A percentile compares a stretch with the other conserved stretches of the same genome.
These are phyloP conservation scores for Gentiana dahurica DNA, from an alignment of 257 asterid genomes.

Conservation along the genomic window DNA sequence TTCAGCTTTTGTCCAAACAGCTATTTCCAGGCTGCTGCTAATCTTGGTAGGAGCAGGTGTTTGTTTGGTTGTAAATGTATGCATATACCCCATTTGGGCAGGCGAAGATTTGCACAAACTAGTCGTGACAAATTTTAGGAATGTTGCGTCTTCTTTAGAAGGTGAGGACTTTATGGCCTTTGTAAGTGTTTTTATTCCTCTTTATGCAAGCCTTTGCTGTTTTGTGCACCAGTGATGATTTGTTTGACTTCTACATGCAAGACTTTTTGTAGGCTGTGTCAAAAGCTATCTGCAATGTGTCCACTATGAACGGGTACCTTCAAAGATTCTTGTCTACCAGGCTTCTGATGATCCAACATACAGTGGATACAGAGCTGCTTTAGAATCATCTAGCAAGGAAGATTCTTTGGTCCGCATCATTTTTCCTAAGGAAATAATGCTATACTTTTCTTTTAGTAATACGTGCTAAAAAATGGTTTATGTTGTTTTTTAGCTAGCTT, in stretches of 20 bases:
- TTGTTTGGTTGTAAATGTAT: constrained; percentile 54
- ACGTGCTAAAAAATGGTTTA: too few species aligned
- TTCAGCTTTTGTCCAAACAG: constrained; percentile 46
- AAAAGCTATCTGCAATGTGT: constrained; percentile 56
- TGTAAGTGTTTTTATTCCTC: background rate
- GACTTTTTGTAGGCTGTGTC: constrained; percentile 50
- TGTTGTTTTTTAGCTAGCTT: constrained; percentile 36
- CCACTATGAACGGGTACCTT: constrained; percentile 72
- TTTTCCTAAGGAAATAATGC: too few species aligned
- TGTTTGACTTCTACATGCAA: constrained; percentile 8
- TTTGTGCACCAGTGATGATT: constrained; percentile 3
- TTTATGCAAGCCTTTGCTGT: background rate
- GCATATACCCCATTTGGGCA: constrained; percentile 84
- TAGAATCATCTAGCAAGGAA: constrained; percentile 90
- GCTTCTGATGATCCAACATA: constrained; percentile 88
- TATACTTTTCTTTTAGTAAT: too few species aligned
- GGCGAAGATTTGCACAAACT: constrained; percentile 92
- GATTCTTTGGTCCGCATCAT: constrained; percentile 54
- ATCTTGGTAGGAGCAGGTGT: constrained; percentile 74
- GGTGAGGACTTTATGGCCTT: constrained; percentile 23
- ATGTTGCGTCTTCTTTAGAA: constrained; percentile 76
- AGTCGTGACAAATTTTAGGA: constrained; percentile 67
- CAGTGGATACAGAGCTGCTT: constrained; percentile 78
- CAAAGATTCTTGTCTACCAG: constrained; percentile 73
- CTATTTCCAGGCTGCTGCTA: constrained; percentile 63